Evolutionary conservation across 345 rosid genomes (phyloP), one percentile per base, ranked within the genome.

Genomic region (Eucalyptus fibrosa): DNA sequence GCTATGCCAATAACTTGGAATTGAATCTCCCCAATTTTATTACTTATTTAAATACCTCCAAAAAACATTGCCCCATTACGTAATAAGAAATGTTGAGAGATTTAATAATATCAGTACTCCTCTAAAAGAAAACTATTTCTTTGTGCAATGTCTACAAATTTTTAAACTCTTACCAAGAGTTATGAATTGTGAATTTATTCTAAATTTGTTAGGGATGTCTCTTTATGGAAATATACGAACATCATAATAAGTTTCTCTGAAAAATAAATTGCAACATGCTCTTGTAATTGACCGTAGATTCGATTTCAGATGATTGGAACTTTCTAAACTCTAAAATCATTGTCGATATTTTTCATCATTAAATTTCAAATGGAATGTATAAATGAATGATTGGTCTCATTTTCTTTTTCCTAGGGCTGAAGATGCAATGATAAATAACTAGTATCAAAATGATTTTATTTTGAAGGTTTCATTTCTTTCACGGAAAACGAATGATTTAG

Each of bases 401-500:
- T 60, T 12, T 28, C 67, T 60, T 60, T 60, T 60, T 28, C 16
- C 16, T 56, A 60, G 6, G 67, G 67, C 15, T 7, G 13, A 28
- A n/a, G 37, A 65, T 65, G 34, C 19, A n/a, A 30, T 30, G 5
- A 65, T 65, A 65, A n/a, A 65, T 65, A n/a, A 65, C 10, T 1
- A 65, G 5, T 65, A 65, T 30, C 19, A n/a, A 65, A n/a, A 65
- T 16, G 72, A 65, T n/a, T 65, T 65, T 7, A 9, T n/a, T n/a
- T 65, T 15, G 37, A 30, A 14, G 17, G 4, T 56, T 55, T 3
- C 4, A 19, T 56, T 56, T 56, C 1, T 56, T 56, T 56, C 0
- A 1, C 0, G 3, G 6, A 23, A 56, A 55, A 56, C 1, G 1
- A 56, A 56, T 56, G 24, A 3, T 56, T 24, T 24, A 23, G 1